Percentiles rank a stretch among this genome's conserved stretches.
Evolutionary conservation across 2,329 filamentous ascomycete species (phyloP).

Genomic region (Aspergillus aculeatus): DNA sequence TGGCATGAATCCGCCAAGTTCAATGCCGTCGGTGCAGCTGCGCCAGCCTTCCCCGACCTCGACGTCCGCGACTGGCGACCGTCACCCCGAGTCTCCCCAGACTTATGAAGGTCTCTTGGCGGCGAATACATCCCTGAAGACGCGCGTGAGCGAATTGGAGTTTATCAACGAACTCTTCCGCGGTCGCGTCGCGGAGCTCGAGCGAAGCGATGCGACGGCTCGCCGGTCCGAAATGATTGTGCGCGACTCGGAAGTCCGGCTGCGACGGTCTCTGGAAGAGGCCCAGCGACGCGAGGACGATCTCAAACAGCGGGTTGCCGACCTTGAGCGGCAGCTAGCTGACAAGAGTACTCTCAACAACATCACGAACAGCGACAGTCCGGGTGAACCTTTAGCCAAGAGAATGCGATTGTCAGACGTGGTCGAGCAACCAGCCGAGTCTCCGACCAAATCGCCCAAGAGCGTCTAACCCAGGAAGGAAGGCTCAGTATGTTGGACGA

Average conservation of each 20-base stretch:
- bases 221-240: slow-evolving; percentile 58
- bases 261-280: slow-evolving; percentile 69
- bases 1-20: slow-evolving; percentile 59
- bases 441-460: slow-evolving; percentile 36
- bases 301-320: slow-evolving; percentile 77
- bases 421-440: slow-evolving; percentile 44
- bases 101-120: slow-evolving; percentile 77
- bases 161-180: slow-evolving; percentile 86
- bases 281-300: slow-evolving; percentile 75
- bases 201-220: slow-evolving; percentile 70
- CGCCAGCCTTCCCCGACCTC: slow-evolving; percentile 61
- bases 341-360: slow-evolving; percentile 29
- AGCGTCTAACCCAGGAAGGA: slow-evolving; percentile 24
- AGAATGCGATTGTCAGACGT: slow-evolving; percentile 57
- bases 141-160: slow-evolving; percentile 90
- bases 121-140: slow-evolving; percentile 85
- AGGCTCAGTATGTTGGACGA: slow-evolving; percentile 10
- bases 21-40: slow-evolving; percentile 51
- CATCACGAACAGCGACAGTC: slow-evolving; percentile 24
- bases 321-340: slow-evolving; percentile 61
- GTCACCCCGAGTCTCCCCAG: slow-evolving; percentile 68
- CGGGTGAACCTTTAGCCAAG: slow-evolving; percentile 53
- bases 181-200: slow-evolving; percentile 71
- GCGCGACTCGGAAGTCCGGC: slow-evolving; percentile 54
- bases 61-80: slow-evolving; percentile 57